Percentiles rank a stretch among this genome's conserved stretches.
These are phyloP conservation scores for Exophiala bonariae DNA, from an alignment of 2,329 filamentous ascomycete genomes.

Conservation along the genomic window DNA sequence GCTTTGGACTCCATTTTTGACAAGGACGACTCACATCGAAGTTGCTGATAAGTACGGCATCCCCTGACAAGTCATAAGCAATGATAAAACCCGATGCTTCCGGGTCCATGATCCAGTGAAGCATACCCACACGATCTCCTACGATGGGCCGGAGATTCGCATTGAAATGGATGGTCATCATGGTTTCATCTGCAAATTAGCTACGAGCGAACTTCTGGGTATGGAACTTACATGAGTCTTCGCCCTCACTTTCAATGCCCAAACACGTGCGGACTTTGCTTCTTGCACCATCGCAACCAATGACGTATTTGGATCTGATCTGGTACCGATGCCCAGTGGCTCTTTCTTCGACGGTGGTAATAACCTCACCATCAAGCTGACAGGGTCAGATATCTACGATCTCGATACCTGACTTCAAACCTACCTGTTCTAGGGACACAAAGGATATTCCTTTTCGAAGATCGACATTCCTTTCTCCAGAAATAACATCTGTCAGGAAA, in stretches of 20 bases:
- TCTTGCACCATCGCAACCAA: conserved; percentile 19
- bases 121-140: conserved; percentile 41
- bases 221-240: conserved; percentile 39
- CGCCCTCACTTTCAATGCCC: conserved; percentile 41
- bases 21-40: conserved; percentile 38
- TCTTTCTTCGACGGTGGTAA: conserved; percentile 25
- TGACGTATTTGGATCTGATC: conserved; percentile 14
- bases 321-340: conserved; percentile 11
- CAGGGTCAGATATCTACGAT: conserved; percentile 11
- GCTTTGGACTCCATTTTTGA: not conserved
- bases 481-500: conserved; percentile 12
- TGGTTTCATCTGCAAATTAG: conserved; percentile 39
- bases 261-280: conserved; percentile 15
- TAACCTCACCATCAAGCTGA: conserved; percentile 28
- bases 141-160: conserved; percentile 42
- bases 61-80: conserved; percentile 42
- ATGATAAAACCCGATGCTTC: conserved; percentile 46
- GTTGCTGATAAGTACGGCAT: conserved; percentile 47
- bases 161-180: conserved; percentile 51
- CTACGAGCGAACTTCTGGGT: not conserved
- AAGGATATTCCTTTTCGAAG: conserved; percentile 30
- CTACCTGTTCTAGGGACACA: conserved; percentile 36
- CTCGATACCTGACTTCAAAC: not conserved
- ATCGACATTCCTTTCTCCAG: conserved; percentile 13
- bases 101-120: conserved; percentile 48